phyloP scores from a whole-genome alignment of 345 rosid genomes.

The Linum usitatissimum region DNA sequence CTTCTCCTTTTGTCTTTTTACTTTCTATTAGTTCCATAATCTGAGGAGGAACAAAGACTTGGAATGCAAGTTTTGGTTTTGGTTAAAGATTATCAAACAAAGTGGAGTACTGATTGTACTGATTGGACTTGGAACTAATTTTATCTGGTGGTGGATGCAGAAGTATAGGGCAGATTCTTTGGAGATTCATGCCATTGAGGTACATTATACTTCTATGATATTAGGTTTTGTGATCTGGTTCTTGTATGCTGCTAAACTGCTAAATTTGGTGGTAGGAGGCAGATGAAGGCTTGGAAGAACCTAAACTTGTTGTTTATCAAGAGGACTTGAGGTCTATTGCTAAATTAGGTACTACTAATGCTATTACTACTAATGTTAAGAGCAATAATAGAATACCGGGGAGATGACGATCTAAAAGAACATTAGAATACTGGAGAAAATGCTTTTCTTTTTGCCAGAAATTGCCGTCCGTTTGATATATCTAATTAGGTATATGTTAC shows the following conservation, averaged over 20 bases:
- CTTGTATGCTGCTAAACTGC: background rate
- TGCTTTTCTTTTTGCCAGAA: conserved; percentile 18
- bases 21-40: background rate
- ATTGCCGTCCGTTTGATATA: conserved; percentile 14
- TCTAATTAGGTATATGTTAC: background rate
- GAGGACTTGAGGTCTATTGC: conserved; percentile 37
- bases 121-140: background rate
- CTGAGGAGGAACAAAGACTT: background rate
- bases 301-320: conserved; percentile 48
- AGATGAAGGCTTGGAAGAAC: conserved; percentile 52
- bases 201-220: conserved; percentile 32
- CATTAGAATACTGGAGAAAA: conserved; percentile 2
- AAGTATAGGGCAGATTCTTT: conserved; percentile 35
- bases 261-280: conserved; percentile 42
- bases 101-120: background rate
- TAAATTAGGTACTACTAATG: conserved; percentile 20
- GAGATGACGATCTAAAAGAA: conserved; percentile 3
- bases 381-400: conserved; percentile 16
- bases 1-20: background rate
- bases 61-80: background rate
- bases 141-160: conserved; percentile 38
- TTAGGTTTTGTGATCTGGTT: conserved; percentile 2
- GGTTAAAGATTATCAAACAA: background rate
- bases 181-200: conserved; percentile 42
- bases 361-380: conserved; percentile 15